Evolutionary conservation across 2,329 filamentous ascomycete species (phyloP), one percentile per base, ranked within the genome.

Genomic region (Triangularia setosa): DNA sequence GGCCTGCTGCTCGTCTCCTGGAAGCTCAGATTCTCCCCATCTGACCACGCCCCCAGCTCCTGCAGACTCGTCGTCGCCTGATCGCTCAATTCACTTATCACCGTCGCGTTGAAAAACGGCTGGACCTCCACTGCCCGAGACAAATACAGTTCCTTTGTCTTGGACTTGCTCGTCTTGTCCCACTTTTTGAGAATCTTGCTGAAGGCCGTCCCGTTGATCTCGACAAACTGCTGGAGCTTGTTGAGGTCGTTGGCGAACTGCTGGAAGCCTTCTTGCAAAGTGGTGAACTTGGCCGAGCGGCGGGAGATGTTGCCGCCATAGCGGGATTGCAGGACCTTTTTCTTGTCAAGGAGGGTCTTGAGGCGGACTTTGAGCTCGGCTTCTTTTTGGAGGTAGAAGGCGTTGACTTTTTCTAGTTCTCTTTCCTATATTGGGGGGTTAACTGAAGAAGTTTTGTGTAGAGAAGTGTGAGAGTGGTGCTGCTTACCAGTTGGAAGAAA

Each of bases 131-230:
- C 94, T 8, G 95, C 95, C 65, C 95, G 86, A 9, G 96, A 96
- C 35, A 99, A 87, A 75, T 98, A 99, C 48, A 98, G 85, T 79
- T 98, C 95, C 77, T 99, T 99, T 65, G 95, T 97, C 77, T 94
- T 94, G 60, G 94, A 98, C 84, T 98, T 99, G 70, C 94, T 97
- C 1, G 93, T 97, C 85, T 99, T 99, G 79, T 99, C 95, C 95
- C 95, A 99, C 86, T 99, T 99, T 80, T 99, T 99, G 68, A 99
- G 81, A 65, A 99, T 99, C 78, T 99, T 99, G 27, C 94, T 97
- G 76, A 98, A 97, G 16, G 93, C 95, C 1, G 92, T 97, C 73
- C 95, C 94, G 75, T 99, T 99, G 75, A 98, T 91, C 77, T 98
- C 94, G 69, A 99, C 93, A 77, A 98, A 99, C 81, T 98, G 95